Evolutionary conservation across 352 stramenopile genomes (phyloP).

Genomic region (Phytophthora hybrid): DNA sequence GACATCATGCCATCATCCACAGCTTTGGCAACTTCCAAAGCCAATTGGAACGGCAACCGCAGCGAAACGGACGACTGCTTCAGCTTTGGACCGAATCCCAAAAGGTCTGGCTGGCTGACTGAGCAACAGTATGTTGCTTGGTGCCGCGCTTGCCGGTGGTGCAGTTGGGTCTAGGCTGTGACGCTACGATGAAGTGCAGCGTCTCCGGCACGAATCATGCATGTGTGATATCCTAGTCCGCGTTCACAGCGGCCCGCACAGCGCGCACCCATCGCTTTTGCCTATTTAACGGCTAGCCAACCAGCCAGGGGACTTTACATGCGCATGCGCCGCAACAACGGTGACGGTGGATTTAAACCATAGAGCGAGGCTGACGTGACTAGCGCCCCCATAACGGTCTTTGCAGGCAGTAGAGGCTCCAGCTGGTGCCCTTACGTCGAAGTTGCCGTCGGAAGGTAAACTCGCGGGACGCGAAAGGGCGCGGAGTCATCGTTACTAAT

Average conservation of each 20-base stretch:
- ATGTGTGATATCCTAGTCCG: not conserved
- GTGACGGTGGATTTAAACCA: not conserved
- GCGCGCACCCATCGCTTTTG: constrained; percentile 22
- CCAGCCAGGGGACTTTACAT: not conserved
- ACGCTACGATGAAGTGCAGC: not conserved
- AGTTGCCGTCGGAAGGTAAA: not conserved
- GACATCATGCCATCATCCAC: constrained; percentile 18
- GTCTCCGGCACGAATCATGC: constrained; percentile 16
- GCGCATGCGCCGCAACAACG: not conserved
- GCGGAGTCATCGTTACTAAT: not conserved
- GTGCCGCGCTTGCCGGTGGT: constrained; percentile 8
- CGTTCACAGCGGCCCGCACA: constrained; percentile 8
- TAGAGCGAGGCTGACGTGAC: not conserved
- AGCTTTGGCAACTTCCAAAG: not conserved
- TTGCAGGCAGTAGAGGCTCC: not conserved
- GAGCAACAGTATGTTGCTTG: not conserved
- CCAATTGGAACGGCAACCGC: constrained; percentile 3
- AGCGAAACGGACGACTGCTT: constrained; percentile 1
- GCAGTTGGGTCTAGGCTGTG: not conserved
- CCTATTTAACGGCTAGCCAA: not conserved
- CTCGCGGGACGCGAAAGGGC: not conserved
- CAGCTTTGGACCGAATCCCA: not conserved
- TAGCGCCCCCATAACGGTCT: not conserved
- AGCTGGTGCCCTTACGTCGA: not conserved
- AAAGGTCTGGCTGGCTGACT: not conserved